Evolutionary conservation across 176 grass and related monocot species (phyloP), one percentile per base, ranked within the genome.

Genomic region (Musa schizocarpa): DNA sequence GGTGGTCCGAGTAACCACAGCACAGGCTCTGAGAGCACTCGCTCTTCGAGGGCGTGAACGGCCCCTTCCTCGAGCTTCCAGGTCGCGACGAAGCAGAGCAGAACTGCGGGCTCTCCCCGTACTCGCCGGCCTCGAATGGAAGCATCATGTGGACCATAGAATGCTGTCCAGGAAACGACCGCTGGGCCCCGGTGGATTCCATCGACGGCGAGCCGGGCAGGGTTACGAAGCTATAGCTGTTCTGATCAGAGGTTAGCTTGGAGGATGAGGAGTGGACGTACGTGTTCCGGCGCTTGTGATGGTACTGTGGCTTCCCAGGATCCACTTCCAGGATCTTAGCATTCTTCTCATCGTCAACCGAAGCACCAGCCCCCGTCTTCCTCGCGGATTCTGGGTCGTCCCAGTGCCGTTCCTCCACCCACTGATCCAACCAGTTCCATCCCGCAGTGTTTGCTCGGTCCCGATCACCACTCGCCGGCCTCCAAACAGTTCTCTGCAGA

Each of bases 311-410:
- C 82, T 99, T 99, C 69, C 90, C 95, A 1, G 88, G 82, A 74
- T 99, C 95, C 50, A 99, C 86, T 82, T 94, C 91, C 0, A 99
- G 86, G 11, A 99, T 99, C 82, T 99, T 99, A 69, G 86, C 88
- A 77, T 87, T 91, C 90, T 87, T 94, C 76, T 89, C 91, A 50
- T 99, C 91, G 2, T 99, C 90, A 80, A 80, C 53, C 23, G 52
- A 50, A 16, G 53, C 23, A 19, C 51, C 48, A 52, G 7, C 56
- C 24, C 72, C 72, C 3, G 52, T 8, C 53, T 9, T 74, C 72
- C 56, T 74, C 11, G 4, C 6, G 13, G 72, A 24, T 11, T 21
- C 53, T 3, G 19, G 34, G 19, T 29, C 17, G 48, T 51, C 34
- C 68, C 68, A 78, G 79, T 89, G 88, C 74, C 89, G 67, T 54